phyloP scores from a whole-genome alignment of 2,329 filamentous ascomycete species.

The Colletotrichum sojae region DNA sequence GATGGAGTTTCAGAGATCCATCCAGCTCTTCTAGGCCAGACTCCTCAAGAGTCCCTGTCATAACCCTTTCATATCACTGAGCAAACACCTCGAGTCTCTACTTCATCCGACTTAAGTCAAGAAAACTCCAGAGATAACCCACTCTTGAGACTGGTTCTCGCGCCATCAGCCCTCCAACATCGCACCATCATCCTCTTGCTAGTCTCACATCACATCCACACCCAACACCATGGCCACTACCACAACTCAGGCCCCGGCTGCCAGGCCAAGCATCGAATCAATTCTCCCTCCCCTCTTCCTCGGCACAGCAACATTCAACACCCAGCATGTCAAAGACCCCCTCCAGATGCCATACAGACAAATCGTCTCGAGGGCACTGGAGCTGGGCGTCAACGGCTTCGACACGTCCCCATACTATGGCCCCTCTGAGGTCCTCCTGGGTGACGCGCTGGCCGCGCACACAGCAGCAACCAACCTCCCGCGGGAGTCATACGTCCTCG shows the following conservation, averaged over 20 bases:
- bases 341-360: constrained; percentile 39
- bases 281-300: constrained; percentile 85
- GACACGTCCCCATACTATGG: constrained; percentile 41
- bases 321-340: constrained; percentile 75
- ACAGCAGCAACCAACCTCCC: constrained; percentile 62
- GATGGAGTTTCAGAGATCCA: constrained; percentile 11
- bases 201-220: neutral
- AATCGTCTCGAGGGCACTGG: constrained; percentile 34
- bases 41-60: constrained; percentile 3
- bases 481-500: constrained; percentile 49
- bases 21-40: constrained; percentile 12
- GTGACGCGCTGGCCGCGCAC: constrained; percentile 66
- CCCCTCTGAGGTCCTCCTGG: constrained; percentile 37
- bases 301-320: constrained; percentile 92
- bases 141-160: neutral
- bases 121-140: neutral
- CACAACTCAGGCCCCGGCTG: constrained; percentile 18
- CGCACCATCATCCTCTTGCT: constrained; percentile 9
- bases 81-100: constrained; percentile 9
- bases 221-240: constrained; percentile 27
- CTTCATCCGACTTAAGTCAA: constrained; percentile 2
- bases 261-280: constrained; percentile 24
- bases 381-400: constrained; percentile 36
- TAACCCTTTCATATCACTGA: constrained; percentile 24
- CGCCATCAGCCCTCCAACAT: neutral